These are phyloP conservation scores for Penicillium sclerotigenum DNA, from an alignment of 2,329 filamentous ascomycete species.

Conservation along the genomic window DNA sequence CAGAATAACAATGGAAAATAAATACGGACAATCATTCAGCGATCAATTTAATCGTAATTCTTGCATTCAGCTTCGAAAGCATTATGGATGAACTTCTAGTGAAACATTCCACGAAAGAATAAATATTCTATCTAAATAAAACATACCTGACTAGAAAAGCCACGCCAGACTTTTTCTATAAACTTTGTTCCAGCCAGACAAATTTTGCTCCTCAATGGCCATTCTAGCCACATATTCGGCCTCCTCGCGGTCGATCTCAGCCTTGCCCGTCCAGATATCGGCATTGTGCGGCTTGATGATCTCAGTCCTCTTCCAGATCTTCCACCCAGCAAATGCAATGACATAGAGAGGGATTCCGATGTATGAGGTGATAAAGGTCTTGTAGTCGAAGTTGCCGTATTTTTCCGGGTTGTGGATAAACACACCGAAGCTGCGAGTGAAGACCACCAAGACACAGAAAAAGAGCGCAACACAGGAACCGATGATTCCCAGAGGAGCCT, in stretches of 20 bases:
- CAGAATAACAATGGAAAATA: not conserved
- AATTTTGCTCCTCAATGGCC: conserved; percentile 5
- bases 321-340: conserved; percentile 64
- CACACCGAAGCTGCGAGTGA: conserved; percentile 76
- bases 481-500: conserved; percentile 64
- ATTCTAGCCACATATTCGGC: conserved; percentile 6
- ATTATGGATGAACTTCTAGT: not conserved
- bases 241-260: conserved; percentile 67
- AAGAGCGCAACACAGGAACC: conserved; percentile 64
- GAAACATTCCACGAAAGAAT: not conserved
- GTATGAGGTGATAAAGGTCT: conserved; percentile 72
- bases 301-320: conserved; percentile 53
- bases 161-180: conserved; percentile 3
- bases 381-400: conserved; percentile 61
- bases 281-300: conserved; percentile 55
- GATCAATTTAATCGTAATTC: not conserved
- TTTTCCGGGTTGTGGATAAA: conserved; percentile 51
- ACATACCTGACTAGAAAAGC: conserved; percentile 1
- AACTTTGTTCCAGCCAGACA: conserved; percentile 6
- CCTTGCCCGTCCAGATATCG: conserved; percentile 69
- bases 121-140: not conserved
- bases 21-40: not conserved
- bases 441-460: conserved; percentile 66
- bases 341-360: conserved; percentile 71
- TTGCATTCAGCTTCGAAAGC: not conserved